Percentiles rank a stretch among this genome's conserved stretches.
Conservation (phyloP, 2,329 filamentous ascomycete genomes). For the Neofusicoccum cordaticola region DNA sequence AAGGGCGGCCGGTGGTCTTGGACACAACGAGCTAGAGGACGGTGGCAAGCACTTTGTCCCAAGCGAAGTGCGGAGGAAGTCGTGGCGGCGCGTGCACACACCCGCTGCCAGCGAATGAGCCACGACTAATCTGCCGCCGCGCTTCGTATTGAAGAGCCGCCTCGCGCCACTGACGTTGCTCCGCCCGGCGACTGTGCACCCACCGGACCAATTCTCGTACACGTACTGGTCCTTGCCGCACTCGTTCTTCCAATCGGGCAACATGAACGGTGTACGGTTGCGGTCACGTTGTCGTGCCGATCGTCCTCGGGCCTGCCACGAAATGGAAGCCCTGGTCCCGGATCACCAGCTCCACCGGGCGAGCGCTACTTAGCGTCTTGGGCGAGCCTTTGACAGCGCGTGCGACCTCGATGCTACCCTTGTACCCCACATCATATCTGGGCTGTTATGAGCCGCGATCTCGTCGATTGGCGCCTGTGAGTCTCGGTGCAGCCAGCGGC, state of each 20-base stretch:
- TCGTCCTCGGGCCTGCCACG: no score
- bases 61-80: not conserved
- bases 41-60: not conserved
- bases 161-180: not conserved
- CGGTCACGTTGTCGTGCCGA: no score
- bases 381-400: no score
- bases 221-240: not conserved
- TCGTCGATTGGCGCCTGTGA: no score
- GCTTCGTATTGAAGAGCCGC: conserved; percentile 3
- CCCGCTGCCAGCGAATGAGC: not conserved
- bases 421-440: no score
- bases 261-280: no score
- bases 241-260: not conserved
- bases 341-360: no score
- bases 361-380: no score
- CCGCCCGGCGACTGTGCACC: not conserved
- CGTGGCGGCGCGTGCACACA: not conserved
- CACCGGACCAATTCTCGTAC: not conserved
- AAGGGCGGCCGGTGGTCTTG: not conserved
- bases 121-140: not conserved
- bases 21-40: not conserved
- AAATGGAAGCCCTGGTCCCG: no score
- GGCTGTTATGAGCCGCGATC: no score
- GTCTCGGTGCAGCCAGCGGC: no score
- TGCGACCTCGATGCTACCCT: no score